These are phyloP conservation scores for Madurella fahalii DNA, from an alignment of 2,329 filamentous ascomycete species.

Conservation along the genomic window DNA sequence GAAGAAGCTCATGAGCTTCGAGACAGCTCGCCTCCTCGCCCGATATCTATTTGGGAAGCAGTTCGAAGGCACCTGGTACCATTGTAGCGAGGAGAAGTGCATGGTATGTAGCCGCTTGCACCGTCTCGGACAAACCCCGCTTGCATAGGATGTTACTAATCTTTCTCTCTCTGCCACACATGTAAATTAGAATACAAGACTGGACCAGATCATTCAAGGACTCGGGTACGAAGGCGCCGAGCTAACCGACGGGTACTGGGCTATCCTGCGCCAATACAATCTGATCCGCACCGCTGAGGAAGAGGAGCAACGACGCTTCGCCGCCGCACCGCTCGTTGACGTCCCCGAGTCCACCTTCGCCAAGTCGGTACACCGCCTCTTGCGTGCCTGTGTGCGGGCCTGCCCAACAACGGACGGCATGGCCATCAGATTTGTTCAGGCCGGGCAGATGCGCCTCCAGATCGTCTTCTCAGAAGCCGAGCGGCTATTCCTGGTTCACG, in stretches of 20 bases:
- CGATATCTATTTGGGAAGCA: conserved; percentile 15
- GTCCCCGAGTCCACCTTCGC: background rate
- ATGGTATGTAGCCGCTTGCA: conserved; percentile 10
- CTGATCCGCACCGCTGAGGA: conserved; percentile 22
- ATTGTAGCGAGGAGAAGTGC: conserved; percentile 15
- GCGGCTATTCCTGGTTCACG: conserved; percentile 9
- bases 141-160: background rate
- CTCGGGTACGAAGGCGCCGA: conserved; percentile 19
- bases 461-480: conserved; percentile 5
- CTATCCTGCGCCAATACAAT: conserved; percentile 13
- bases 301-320: conserved; percentile 14
- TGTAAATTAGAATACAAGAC: conserved; percentile 12
- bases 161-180: background rate
- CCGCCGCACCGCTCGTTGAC: background rate
- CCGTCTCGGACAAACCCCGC: too few relatives aligned
- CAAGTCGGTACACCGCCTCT: conserved; percentile 5
- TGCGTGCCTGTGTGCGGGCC: conserved; percentile 15
- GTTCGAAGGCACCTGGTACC: conserved; percentile 23
- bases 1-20: conserved; percentile 3
- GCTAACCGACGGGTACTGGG: conserved; percentile 23
- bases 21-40: conserved; percentile 8
- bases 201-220: conserved; percentile 15
- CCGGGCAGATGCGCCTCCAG: conserved; percentile 15
- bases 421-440: conserved; percentile 13
- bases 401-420: conserved; percentile 10